phyloP scores from a whole-genome alignment of 1,139 yeast genomes.

The Candida anutae region DNA sequence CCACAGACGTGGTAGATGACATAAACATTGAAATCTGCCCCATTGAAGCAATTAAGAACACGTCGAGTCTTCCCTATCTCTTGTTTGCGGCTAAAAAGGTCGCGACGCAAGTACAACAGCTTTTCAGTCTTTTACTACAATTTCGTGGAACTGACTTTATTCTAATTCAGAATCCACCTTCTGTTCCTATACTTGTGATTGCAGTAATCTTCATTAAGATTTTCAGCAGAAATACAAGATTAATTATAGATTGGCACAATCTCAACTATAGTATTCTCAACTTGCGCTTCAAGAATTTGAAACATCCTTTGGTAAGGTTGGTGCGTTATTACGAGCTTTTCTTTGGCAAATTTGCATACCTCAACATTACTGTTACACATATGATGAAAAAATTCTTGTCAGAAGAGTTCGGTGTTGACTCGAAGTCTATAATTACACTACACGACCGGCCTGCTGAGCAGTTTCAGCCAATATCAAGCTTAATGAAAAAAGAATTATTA shows the following conservation, averaged over 20 bases:
- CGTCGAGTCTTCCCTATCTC: slow-evolving; percentile 41
- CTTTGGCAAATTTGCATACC: slow-evolving; percentile 49
- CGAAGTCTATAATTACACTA: slow-evolving; percentile 35
- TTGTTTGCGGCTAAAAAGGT: slow-evolving; percentile 58
- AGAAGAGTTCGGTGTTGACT: slow-evolving; percentile 42
- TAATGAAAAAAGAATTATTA: slow-evolving; percentile 27
- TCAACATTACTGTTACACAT: slow-evolving; percentile 75
- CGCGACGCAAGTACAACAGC: slow-evolving; percentile 40
- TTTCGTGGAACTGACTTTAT: slow-evolving; percentile 61
- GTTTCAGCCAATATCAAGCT: slow-evolving; percentile 42
- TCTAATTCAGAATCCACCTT: slow-evolving; percentile 91
- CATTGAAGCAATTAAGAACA: slow-evolving; percentile 41
- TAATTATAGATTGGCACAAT: slow-evolving; percentile 95
- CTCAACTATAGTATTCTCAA: slow-evolving; percentile 80
- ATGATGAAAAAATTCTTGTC: slow-evolving; percentile 60
- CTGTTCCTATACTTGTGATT: slow-evolving; percentile 71
- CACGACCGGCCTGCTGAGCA: slow-evolving; percentile 71
- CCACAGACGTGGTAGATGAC: slow-evolving; percentile 43
- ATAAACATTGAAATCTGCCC: slow-evolving; percentile 45
- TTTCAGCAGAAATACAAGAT: slow-evolving; percentile 49
- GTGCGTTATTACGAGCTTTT: slow-evolving; percentile 50
- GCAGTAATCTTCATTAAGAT: slow-evolving; percentile 47
- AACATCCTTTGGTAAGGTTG: slow-evolving; percentile 56
- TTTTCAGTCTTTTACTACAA: slow-evolving; percentile 41
- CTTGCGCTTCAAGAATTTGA: slow-evolving; percentile 45